Evolutionary conservation across 1,139 yeast genomes (phyloP), one percentile per base, ranked within the genome.

Genomic region (Pneumocystis jirovecii): DNA sequence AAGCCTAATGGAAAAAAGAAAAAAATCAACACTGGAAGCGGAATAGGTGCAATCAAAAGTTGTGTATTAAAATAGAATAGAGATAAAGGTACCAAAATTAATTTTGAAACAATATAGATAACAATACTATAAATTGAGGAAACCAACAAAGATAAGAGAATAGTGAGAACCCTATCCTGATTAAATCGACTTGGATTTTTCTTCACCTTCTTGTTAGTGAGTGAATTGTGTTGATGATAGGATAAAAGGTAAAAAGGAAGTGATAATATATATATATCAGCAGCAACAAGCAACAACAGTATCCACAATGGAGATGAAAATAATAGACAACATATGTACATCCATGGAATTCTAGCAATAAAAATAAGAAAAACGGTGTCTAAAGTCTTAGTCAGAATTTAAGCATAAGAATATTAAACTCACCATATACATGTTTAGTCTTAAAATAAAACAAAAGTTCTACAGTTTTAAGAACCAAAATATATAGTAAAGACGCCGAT

Each of bases 41-140:
- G 65, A 29, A 59, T 35, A 34, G 63, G 61, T 45, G 60, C 50
- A 56, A 65, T 45, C 35, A 61, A 40, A 59, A 42, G 61, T 42
- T 61, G 50, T 1, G 57, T 61, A 10, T 63, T 60, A 60, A 63
- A 63, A 61, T 65, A 63, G 21, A 45, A 37, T 34, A 61, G n/a
- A 21, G 60, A 57, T 44, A 65, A 63, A 15, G 65, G 37, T 21
- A 65, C 60, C 29, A 64, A 39, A 17, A 29, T 31, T 25, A 61
- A 61, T 59, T 60, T 63, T 31, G 61, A 59, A 15, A 65, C 66
- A 19, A 63, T 34, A 61, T 65, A 63, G 39, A 65, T 25, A 35
- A 63, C 31, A 21, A 63, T 63, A 31, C 61, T 59, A 35, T 61
- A 34, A 44, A 63, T 60, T 12, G 65, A 63, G 3, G 64, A 59